phyloP scores from a whole-genome alignment of 2,329 filamentous ascomycete genomes.

The Huntiella savannae region DNA sequence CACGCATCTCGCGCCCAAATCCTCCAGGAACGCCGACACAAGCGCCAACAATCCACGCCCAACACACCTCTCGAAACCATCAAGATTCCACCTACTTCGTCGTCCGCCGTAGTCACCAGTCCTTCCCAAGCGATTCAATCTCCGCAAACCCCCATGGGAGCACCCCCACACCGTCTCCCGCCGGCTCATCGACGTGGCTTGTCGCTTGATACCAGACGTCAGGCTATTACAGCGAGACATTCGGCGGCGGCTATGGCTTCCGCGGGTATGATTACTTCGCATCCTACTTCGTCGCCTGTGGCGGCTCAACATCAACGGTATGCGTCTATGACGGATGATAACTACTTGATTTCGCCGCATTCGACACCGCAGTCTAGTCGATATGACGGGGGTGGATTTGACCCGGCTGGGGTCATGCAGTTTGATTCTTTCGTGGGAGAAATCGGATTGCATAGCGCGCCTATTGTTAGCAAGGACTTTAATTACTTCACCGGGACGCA shows the following conservation, averaged over 20 bases:
- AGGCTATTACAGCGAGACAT: conserved; percentile 15
- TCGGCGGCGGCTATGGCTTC: conserved; percentile 16
- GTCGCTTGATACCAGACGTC: conserved; percentile 58
- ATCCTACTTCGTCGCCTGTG: conserved; percentile 22
- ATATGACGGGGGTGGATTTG: conserved; percentile 30
- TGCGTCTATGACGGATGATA: conserved; percentile 19
- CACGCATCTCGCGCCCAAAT: conserved; percentile 8
- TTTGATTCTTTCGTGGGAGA: conserved; percentile 26
- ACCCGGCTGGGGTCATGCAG: conserved; percentile 22
- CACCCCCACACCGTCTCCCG: conserved; percentile 8
- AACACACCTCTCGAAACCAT: conserved; percentile 50
- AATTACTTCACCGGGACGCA: conserved; percentile 27
- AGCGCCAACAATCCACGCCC: conserved; percentile 76
- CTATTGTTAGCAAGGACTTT: conserved; percentile 25
- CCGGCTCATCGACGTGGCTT: conserved; percentile 58
- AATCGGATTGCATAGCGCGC: conserved; percentile 8
- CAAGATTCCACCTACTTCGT: conserved; percentile 34
- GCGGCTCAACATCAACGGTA: conserved; percentile 13
- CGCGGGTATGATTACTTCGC: conserved; percentile 11
- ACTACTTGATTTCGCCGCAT: conserved; percentile 37
- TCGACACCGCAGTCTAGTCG: conserved; percentile 34
- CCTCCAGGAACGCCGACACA: conserved; percentile 33
- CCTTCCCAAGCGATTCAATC: conserved; percentile 14
- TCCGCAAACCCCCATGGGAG: conserved; percentile 20
- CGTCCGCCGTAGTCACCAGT: conserved; percentile 24